A percentile compares a stretch with the other conserved stretches of the same genome.
Conservation (phyloP, 2,329 filamentous ascomycete genomes). For the Sarocladium kiliense region DNA sequence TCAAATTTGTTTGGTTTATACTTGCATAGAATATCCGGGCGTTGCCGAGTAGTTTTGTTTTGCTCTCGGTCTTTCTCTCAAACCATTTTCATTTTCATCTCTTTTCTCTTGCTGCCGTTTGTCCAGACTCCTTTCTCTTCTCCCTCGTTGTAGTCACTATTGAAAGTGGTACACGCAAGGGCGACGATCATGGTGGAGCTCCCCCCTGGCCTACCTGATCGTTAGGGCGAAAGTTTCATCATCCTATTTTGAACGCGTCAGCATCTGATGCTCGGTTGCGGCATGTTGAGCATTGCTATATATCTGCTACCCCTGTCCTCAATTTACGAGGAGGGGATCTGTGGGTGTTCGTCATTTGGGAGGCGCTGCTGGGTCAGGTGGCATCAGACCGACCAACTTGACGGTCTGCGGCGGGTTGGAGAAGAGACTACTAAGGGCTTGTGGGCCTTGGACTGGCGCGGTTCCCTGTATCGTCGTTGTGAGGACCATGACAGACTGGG, state of each 20-base stretch:
- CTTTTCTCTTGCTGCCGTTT: not conserved
- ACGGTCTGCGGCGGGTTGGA: too few relatives aligned
- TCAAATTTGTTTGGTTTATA: conserved; percentile 4
- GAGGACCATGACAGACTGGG: too few relatives aligned
- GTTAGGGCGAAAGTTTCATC: not conserved
- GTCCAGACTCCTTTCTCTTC: not conserved
- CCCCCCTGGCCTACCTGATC: not conserved
- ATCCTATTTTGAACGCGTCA: not conserved
- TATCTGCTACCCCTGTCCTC: not conserved
- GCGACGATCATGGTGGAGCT: not conserved
- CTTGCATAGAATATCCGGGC: conserved; percentile 9
- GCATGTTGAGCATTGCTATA: not conserved
- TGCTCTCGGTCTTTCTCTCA: not conserved
- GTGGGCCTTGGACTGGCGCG: too few relatives aligned
- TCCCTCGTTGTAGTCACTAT: too few relatives aligned
- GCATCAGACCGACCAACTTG: too few relatives aligned
- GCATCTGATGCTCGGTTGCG: not conserved
- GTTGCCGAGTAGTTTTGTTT: conserved; percentile 5
- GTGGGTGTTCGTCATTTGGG: not conserved
- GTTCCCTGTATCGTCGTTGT: too few relatives aligned
- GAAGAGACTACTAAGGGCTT: too few relatives aligned
- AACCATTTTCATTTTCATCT: not conserved
- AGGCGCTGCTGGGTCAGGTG: not conserved
- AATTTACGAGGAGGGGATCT: too few relatives aligned
- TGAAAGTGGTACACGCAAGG: not conserved